Conservation (phyloP, 495 filamentous ascomycete genomes). For the Xylaria palmicola region DNA sequence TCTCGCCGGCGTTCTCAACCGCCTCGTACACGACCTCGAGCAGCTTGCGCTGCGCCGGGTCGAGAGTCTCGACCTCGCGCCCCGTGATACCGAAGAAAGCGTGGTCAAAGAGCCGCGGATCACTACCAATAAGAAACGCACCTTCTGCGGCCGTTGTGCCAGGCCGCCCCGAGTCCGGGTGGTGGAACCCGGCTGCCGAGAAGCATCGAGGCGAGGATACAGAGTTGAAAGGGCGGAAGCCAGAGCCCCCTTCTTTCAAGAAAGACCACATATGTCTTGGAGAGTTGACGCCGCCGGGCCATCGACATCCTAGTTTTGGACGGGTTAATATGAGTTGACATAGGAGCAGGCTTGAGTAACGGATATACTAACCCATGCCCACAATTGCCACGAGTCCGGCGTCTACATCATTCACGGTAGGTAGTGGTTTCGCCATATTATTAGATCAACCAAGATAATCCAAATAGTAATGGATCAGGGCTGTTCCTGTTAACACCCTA, state of each 20-base stretch:
- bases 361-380: neutral
- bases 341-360: neutral
- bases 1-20: conserved; percentile 48
- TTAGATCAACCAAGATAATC: neutral
- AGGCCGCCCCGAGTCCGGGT: conserved; percentile 12
- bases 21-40: conserved; percentile 52
- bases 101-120: conserved; percentile 40
- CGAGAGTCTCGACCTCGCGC: conserved; percentile 48
- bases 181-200: conserved; percentile 32
- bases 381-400: neutral
- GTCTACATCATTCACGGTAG: neutral
- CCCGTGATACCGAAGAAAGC: conserved; percentile 48
- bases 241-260: neutral
- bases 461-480: neutral
- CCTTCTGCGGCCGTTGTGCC: neutral
- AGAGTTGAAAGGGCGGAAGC: neutral
- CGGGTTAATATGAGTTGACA: neutral
- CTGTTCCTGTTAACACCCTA: no score
- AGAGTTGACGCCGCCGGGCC: neutral
- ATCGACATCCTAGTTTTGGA: neutral
- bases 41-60: conserved; percentile 55
- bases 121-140: neutral
- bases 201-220: neutral
- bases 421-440: neutral
- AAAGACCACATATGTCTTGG: neutral